phyloP scores from a whole-genome alignment of 2,329 filamentous ascomycete species.

The Ambrosiella cleistominuta region DNA sequence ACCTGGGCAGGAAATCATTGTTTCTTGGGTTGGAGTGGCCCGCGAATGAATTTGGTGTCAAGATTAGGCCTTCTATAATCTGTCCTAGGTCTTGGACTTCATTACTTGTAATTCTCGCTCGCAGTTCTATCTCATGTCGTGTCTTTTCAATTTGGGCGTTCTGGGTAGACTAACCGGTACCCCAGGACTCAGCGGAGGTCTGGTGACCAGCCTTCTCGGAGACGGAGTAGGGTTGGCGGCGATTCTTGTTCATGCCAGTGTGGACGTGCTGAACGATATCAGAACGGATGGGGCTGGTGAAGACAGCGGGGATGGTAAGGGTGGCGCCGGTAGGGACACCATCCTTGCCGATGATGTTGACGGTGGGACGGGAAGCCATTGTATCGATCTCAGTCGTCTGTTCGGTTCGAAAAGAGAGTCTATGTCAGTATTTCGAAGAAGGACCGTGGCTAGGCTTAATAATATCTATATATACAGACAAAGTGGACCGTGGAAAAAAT shows the following conservation, averaged over 20 bases:
- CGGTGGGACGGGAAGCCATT: constrained; percentile 95
- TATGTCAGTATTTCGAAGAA: constrained; percentile 7
- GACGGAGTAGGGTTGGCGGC: constrained; percentile 97
- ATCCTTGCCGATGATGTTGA: constrained; percentile 93
- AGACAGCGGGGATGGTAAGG: constrained; percentile 88
- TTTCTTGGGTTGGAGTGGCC: no score
- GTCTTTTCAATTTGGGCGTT: background rate
- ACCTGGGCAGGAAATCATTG: no score
- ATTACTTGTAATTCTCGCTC: background rate
- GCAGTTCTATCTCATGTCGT: background rate
- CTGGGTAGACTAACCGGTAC: constrained; percentile 60
- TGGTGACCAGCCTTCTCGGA: constrained; percentile 99
- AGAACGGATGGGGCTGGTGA: constrained; percentile 90
- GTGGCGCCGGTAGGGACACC: constrained; percentile 79
- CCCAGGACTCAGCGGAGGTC: constrained; percentile 99
- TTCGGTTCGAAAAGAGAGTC: constrained; percentile 16
- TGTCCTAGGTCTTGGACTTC: background rate
- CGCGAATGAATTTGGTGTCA: no score
- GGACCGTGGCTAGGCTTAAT: background rate
- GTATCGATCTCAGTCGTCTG: constrained; percentile 23
- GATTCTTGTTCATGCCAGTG: constrained; percentile 99
- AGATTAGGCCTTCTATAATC: no score
- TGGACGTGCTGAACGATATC: constrained; percentile 99
- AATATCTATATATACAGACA: background rate
- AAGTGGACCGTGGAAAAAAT: background rate